Percentiles rank a stretch among this genome's conserved stretches.
Evolutionary conservation across 176 grass and related monocot genomes (phyloP).

Genomic region (Ensete glaucum): DNA sequence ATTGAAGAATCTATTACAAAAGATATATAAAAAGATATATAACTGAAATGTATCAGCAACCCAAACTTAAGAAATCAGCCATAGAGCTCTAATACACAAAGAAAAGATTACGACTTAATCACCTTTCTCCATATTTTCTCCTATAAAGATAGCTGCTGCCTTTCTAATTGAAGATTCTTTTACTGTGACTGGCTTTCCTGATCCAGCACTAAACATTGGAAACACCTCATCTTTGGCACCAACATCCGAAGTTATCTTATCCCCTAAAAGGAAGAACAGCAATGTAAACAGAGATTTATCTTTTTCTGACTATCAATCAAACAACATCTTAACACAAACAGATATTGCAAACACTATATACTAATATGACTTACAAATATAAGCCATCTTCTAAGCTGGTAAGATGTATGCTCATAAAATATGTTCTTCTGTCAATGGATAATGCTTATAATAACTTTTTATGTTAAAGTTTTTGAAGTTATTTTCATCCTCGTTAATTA

Average conservation of each 20-base stretch:
- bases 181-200: conserved; percentile 31
- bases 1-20: no score
- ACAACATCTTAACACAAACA: no score
- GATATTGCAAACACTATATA: no score
- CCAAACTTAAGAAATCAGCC: no score
- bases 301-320: background rate
- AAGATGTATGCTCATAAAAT: no score
- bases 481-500: no score
- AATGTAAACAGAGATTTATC: conserved; percentile 17
- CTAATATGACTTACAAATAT: no score
- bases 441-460: no score
- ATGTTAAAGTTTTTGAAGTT: no score
- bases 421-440: no score
- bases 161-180: conserved; percentile 35
- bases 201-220: conserved; percentile 27
- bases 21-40: background rate
- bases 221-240: conserved; percentile 7
- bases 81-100: background rate
- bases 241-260: background rate
- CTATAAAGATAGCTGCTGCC: conserved; percentile 27
- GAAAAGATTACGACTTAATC: background rate
- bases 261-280: conserved; percentile 8
- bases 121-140: conserved; percentile 25
- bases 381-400: no score
- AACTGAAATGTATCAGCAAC: background rate